phyloP scores from a whole-genome alignment of 306 rosid genomes.

The Cyamopsis tetragonoloba region DNA sequence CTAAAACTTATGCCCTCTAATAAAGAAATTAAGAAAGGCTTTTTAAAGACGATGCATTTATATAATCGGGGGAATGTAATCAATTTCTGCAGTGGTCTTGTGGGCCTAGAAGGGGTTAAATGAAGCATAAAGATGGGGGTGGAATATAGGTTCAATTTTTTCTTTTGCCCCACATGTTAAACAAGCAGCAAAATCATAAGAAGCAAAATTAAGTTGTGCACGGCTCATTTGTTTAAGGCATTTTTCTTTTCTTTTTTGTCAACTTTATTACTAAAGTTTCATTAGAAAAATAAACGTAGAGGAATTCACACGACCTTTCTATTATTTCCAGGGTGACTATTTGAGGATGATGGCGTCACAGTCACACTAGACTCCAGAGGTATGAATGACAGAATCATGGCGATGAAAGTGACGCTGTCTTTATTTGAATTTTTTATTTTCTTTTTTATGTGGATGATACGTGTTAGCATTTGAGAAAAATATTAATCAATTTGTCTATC shows the following conservation, averaged over 20 bases:
- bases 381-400: too few relatives aligned
- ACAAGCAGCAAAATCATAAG: not conserved
- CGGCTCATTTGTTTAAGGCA: not conserved
- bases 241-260: too few relatives aligned
- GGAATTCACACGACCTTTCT: not conserved
- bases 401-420: too few relatives aligned
- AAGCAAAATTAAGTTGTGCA: not conserved
- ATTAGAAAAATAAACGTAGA: not conserved
- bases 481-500: too few relatives aligned
- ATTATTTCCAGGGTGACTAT: not conserved
- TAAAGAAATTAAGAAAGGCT: not conserved
- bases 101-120: constrained; percentile 19
- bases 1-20: not conserved
- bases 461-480: too few relatives aligned
- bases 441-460: too few relatives aligned
- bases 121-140: not conserved
- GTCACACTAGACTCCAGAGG: too few relatives aligned
- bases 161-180: not conserved
- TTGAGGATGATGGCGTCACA: not conserved
- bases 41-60: not conserved
- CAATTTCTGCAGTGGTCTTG: constrained; percentile 11
- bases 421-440: too few relatives aligned
- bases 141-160: constrained; percentile 10
- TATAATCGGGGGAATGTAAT: constrained; percentile 16
- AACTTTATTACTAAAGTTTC: not conserved